phyloP scores from a whole-genome alignment of 2,329 filamentous ascomycete species.

The Leptographium lundbergii region DNA sequence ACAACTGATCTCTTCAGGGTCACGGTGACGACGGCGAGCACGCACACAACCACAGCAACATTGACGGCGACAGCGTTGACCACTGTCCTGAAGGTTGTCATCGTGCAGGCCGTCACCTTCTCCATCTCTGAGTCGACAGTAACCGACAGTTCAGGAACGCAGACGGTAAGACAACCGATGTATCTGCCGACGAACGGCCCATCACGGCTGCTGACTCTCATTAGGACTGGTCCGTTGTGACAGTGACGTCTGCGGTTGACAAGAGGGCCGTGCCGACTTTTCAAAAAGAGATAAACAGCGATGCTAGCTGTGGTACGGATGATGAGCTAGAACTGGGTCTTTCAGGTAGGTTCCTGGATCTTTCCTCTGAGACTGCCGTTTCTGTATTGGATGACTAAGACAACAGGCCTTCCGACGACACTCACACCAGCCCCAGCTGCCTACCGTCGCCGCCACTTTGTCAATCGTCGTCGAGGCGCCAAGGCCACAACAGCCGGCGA shows the following conservation, averaged over 20 bases:
- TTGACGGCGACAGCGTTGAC: not conserved
- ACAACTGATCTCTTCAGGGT: conserved; percentile 6
- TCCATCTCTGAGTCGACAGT: conserved; percentile 9
- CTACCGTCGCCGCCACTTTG: not conserved
- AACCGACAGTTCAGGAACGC: conserved; percentile 9
- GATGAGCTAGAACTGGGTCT: not conserved
- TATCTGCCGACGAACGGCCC: too few relatives aligned
- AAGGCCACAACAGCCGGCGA: conserved; percentile 4
- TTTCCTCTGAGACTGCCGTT: not conserved
- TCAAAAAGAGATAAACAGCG: not conserved
- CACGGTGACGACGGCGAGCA: conserved; percentile 9
- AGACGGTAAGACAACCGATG: conserved; percentile 9
- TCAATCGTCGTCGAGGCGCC: not conserved
- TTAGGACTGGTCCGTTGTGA: conserved; percentile 11
- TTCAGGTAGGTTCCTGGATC: not conserved
- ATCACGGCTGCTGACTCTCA: not conserved
- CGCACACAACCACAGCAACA: not conserved
- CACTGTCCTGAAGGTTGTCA: conserved; percentile 10
- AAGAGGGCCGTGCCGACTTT: not conserved
- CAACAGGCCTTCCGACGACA: not conserved
- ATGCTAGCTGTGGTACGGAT: not conserved
- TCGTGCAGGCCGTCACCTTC: conserved; percentile 9
- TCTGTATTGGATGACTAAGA: not conserved
- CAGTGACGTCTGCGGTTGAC: not conserved
- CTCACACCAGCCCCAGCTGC: not conserved